phyloP scores from a whole-genome alignment of 2,329 filamentous ascomycete genomes.

The Colletotrichum spaethianum region DNA sequence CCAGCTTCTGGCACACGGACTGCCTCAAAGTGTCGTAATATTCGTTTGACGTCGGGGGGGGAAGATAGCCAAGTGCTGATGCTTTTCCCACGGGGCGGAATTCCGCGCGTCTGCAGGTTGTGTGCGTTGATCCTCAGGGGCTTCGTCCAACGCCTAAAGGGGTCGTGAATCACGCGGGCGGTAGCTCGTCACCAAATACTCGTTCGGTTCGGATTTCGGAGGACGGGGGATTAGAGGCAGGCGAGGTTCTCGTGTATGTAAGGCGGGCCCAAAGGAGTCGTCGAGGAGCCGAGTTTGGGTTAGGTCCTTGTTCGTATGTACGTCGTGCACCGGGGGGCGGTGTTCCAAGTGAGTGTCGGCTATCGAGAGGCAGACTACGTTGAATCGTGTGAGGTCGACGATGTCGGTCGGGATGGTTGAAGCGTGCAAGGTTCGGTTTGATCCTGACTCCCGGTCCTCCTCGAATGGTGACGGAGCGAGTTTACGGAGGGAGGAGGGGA shows the following conservation, averaged over 20 bases:
- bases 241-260: constrained; percentile 32
- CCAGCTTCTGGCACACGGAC: constrained; percentile 29
- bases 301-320: constrained; percentile 10
- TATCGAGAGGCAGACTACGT: background rate
- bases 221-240: constrained; percentile 9
- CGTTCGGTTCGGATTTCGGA: constrained; percentile 16
- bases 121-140: background rate
- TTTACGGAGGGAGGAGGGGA: constrained; percentile 3
- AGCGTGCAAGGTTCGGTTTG: background rate
- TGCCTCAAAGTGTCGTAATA: constrained; percentile 23
- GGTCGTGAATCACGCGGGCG: constrained; percentile 3
- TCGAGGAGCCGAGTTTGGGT: background rate
- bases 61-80: constrained; percentile 15
- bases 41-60: constrained; percentile 7
- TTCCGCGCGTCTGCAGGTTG: constrained; percentile 1
- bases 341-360: background rate
- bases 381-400: background rate
- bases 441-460: constrained; percentile 14
- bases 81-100: constrained; percentile 2
- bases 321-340: background rate
- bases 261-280: constrained; percentile 6
- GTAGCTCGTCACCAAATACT: constrained; percentile 9
- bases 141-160: background rate
- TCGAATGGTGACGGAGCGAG: constrained; percentile 31
- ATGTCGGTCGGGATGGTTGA: background rate